Evolutionary conservation across 2,329 filamentous ascomycete genomes (phyloP).

Genomic region (Knufia petricola): DNA sequence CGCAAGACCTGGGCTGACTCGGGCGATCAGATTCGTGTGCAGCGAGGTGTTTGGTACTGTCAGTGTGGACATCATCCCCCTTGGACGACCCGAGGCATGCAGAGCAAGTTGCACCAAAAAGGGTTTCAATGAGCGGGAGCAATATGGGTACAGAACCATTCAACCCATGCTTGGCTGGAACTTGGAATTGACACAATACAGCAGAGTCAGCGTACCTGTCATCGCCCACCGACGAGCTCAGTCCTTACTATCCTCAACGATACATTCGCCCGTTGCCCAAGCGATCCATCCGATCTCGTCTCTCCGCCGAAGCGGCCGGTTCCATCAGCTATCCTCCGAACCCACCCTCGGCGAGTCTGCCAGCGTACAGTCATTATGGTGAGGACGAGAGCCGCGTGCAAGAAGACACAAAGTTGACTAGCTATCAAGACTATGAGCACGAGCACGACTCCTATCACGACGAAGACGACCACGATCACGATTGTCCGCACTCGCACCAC

Average conservation of each 20-base stretch:
- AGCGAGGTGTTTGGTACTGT: background rate
- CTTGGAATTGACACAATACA: constrained; percentile 12
- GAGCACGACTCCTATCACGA: constrained; percentile 20
- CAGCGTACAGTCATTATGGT: constrained; percentile 64
- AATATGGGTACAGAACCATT: constrained; percentile 1
- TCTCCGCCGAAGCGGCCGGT: constrained; percentile 75
- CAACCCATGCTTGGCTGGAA: background rate
- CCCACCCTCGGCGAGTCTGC: constrained; percentile 58
- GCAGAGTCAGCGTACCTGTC: constrained; percentile 42
- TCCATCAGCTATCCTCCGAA: constrained; percentile 73
- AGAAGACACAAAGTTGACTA: constrained; percentile 35
- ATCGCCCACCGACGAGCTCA: constrained; percentile 56
- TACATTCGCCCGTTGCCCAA: constrained; percentile 88
- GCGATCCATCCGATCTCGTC: constrained; percentile 73
- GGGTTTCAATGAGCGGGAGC: background rate
- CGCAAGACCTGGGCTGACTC: background rate
- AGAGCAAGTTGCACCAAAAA: background rate
- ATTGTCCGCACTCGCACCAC: constrained; percentile 26
- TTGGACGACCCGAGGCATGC: constrained; percentile 4
- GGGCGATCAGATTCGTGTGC: background rate
- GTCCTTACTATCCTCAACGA: constrained; percentile 74
- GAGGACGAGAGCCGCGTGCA: constrained; percentile 46
- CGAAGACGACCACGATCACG: constrained; percentile 29
- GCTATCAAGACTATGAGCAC: constrained; percentile 13
- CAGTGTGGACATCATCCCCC: background rate